phyloP scores from a whole-genome alignment of 2,329 filamentous ascomycete species.

The Aspergillus uvarum region DNA sequence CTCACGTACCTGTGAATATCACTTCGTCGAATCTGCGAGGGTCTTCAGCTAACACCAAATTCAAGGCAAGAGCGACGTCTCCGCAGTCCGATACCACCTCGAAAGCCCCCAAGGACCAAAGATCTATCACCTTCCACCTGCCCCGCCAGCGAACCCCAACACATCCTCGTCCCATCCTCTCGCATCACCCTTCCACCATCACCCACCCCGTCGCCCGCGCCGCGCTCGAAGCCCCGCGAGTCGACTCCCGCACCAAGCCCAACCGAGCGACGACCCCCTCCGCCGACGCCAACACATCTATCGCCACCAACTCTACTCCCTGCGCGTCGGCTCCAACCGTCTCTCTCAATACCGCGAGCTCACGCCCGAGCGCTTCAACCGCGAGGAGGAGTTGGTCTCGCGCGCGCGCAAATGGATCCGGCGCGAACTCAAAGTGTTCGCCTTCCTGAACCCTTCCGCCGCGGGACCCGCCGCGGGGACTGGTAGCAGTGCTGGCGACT shows the following conservation, averaged over 20 bases:
- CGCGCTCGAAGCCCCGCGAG: slow-evolving; percentile 23
- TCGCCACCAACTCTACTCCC: slow-evolving; percentile 67
- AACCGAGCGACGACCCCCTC: slow-evolving; percentile 48
- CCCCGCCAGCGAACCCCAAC: slow-evolving; percentile 11
- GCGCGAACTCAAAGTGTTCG: slow-evolving; percentile 80
- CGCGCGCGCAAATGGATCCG: slow-evolving; percentile 79
- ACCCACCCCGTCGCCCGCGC: slow-evolving; percentile 19
- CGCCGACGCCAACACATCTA: slow-evolving; percentile 71
- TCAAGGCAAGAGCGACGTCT: slow-evolving; percentile 53
- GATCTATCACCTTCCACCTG: slow-evolving; percentile 55
- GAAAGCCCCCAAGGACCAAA: slow-evolving; percentile 55
- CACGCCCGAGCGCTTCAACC: slow-evolving; percentile 64
- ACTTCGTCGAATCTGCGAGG: background rate
- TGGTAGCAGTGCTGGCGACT: background rate
- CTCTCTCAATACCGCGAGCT: slow-evolving; percentile 75
- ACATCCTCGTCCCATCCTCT: slow-evolving; percentile 14
- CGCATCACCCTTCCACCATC: slow-evolving; percentile 10
- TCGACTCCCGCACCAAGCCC: slow-evolving; percentile 14
- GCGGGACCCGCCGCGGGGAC: slow-evolving; percentile 7
- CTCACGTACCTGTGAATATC: background rate
- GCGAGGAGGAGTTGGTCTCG: slow-evolving; percentile 66
- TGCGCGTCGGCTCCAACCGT: slow-evolving; percentile 79
- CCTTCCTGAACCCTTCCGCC: slow-evolving; percentile 59
- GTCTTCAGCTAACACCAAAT: slow-evolving; percentile 3
- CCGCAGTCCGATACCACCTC: slow-evolving; percentile 66